Percentiles rank a stretch among this genome's conserved stretches.
These are phyloP conservation scores for Pseudogymnoascus sp. DNA, from an alignment of 2,329 filamentous ascomycete genomes.

Conservation along the genomic window DNA sequence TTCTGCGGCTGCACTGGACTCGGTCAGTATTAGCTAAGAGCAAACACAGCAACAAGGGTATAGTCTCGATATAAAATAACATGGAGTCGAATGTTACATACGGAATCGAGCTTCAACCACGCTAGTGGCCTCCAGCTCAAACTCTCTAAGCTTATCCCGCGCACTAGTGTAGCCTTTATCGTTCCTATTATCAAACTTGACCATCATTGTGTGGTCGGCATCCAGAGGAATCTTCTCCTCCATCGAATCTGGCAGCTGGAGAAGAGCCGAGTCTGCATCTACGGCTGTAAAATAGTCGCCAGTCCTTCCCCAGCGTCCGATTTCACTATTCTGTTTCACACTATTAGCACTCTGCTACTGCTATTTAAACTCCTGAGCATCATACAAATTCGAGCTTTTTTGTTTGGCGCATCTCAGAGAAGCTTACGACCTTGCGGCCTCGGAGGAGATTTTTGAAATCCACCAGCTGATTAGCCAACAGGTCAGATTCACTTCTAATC, in stretches of 20 bases:
- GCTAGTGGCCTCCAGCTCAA: conserved; percentile 13
- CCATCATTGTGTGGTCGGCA: conserved; percentile 23
- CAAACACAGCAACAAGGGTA: background rate
- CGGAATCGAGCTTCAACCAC: conserved; percentile 13
- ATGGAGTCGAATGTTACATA: conserved; percentile 8
- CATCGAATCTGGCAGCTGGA: conserved; percentile 20
- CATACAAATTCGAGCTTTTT: conserved; percentile 20
- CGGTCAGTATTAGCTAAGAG: background rate
- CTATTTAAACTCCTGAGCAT: background rate
- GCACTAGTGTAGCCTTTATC: conserved; percentile 13
- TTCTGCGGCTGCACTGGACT: background rate
- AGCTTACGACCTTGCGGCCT: conserved; percentile 27
- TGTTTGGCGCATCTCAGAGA: conserved; percentile 26
- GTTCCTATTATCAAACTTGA: conserved; percentile 22
- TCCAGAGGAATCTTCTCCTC: conserved; percentile 22
- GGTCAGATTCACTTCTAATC: conserved; percentile 16
- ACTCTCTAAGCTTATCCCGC: conserved; percentile 12
- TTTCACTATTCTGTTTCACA: conserved; percentile 8
- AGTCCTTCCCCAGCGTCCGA: background rate
- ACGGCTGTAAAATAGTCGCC: conserved; percentile 15
- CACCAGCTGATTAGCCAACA: conserved; percentile 20
- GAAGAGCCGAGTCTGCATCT: conserved; percentile 17
- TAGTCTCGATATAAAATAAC: background rate
- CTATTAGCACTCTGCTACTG: background rate
- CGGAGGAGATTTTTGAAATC: conserved; percentile 26